These are phyloP conservation scores for Ceratobasidium sp. DNA, from an alignment of 1,284 basidiomycete species.

Conservation along the genomic window DNA sequence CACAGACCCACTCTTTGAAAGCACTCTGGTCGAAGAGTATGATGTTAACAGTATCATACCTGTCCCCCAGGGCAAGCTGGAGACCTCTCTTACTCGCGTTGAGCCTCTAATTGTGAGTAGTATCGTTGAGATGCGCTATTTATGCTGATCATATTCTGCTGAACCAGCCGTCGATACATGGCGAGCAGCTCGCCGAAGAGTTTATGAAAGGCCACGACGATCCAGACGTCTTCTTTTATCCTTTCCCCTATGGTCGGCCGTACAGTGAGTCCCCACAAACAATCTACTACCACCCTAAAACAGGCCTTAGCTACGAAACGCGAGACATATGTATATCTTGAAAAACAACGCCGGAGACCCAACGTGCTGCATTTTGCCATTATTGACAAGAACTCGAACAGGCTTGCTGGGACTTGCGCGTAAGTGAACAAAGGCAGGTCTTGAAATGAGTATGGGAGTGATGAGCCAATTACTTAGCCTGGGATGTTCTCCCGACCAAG, in stretches of 20 bases:
- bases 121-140: background rate
- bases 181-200: constrained; percentile 6
- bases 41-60: constrained; percentile 7
- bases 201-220: background rate
- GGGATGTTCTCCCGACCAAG: constrained; percentile 8
- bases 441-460: too few species aligned
- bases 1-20: constrained; percentile 2
- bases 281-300: background rate
- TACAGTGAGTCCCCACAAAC: background rate
- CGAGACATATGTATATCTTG: constrained; percentile 7
- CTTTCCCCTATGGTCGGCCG: background rate
- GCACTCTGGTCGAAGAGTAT: background rate
- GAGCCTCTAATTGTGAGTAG: background rate
- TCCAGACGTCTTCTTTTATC: constrained; percentile 11
- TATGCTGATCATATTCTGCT: background rate
- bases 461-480: background rate
- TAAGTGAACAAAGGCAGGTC: background rate
- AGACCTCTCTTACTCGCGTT: background rate
- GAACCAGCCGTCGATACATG: background rate
- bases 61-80: background rate
- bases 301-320: background rate
- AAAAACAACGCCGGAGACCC: constrained; percentile 3
- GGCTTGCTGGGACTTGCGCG: constrained; percentile 3
- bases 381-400: background rate
- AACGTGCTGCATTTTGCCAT: constrained; percentile 11